These are phyloP conservation scores for Pyricularia grisea DNA, from an alignment of 2,329 filamentous ascomycete species.

Conservation along the genomic window DNA sequence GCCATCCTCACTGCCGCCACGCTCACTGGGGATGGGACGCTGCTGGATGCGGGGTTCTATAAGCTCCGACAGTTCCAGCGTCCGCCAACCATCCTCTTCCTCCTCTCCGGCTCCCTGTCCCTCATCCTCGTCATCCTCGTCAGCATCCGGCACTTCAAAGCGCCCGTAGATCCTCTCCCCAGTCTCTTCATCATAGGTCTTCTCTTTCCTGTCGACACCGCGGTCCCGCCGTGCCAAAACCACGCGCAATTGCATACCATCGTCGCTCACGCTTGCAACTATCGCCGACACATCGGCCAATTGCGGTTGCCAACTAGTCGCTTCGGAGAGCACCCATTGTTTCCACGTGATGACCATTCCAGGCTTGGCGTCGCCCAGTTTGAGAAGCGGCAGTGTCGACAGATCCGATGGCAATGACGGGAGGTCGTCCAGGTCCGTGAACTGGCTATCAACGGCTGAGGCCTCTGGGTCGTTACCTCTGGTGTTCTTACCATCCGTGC, in stretches of 20 bases:
- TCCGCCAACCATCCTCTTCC: slow-evolving; percentile 49
- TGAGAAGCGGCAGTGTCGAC: slow-evolving; percentile 39
- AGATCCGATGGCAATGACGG: slow-evolving; percentile 51
- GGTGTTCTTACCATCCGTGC: neutral
- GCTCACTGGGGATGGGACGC: slow-evolving; percentile 15
- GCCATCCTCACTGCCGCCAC: neutral
- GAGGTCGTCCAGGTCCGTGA: slow-evolving; percentile 48
- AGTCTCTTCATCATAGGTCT: slow-evolving; percentile 53
- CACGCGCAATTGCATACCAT: slow-evolving; percentile 43
- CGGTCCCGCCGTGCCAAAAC: slow-evolving; percentile 62
- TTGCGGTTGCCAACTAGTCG: slow-evolving; percentile 58
- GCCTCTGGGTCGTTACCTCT: neutral
- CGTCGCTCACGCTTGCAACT: slow-evolving; percentile 45
- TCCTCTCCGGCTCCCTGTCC: slow-evolving; percentile 37
- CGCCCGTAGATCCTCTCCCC: slow-evolving; percentile 67
- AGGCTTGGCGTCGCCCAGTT: slow-evolving; percentile 33
- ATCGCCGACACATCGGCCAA: slow-evolving; percentile 57
- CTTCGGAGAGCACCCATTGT: slow-evolving; percentile 48
- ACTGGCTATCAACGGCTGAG: slow-evolving; percentile 25
- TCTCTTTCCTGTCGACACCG: slow-evolving; percentile 42
- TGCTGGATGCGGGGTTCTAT: slow-evolving; percentile 58
- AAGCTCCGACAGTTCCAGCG: slow-evolving; percentile 51
- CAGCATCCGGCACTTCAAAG: slow-evolving; percentile 62
- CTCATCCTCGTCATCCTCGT: slow-evolving; percentile 40
- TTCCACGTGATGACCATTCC: slow-evolving; percentile 65